Evolutionary conservation across 2,329 filamentous ascomycete species (phyloP).

Genomic region (Diaporthe sp.): DNA sequence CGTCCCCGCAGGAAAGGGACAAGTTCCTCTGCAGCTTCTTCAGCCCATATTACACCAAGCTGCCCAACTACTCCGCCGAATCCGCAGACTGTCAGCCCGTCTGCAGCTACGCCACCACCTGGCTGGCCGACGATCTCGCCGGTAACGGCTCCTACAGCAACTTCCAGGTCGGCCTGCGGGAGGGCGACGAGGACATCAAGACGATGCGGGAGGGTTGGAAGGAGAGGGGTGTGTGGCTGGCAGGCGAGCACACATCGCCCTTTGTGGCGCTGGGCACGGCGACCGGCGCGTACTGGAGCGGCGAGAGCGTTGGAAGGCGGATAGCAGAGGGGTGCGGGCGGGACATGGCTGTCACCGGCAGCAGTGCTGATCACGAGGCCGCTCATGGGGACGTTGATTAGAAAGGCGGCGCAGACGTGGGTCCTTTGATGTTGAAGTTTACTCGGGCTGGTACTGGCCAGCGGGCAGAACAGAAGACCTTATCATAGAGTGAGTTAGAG

Average conservation of each 20-base stretch:
- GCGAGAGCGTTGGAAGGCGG: constrained; percentile 80
- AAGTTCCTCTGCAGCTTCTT: constrained; percentile 76
- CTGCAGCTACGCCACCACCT: constrained; percentile 78
- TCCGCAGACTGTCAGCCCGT: constrained; percentile 72
- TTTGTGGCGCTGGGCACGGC: constrained; percentile 91
- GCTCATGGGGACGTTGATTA: not conserved
- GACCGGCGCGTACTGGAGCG: constrained; percentile 93
- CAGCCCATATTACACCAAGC: constrained; percentile 80
- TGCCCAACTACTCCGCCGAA: constrained; percentile 75
- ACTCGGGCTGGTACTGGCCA: not conserved
- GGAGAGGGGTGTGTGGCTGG: constrained; percentile 83
- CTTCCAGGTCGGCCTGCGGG: constrained; percentile 81
- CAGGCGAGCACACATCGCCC: constrained; percentile 91
- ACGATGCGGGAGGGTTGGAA: constrained; percentile 73
- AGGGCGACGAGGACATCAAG: constrained; percentile 80
- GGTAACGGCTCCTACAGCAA: constrained; percentile 89
- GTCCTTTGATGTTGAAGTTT: not conserved
- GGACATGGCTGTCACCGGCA: constrained; percentile 14
- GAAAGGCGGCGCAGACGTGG: not conserved
- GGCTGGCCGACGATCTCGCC: constrained; percentile 83
- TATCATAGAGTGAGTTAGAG: not conserved
- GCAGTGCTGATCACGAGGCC: not conserved
- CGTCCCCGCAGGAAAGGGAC: constrained; percentile 62
- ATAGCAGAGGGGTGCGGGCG: constrained; percentile 69
- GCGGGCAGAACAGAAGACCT: not conserved